Evolutionary conservation across 2,329 filamentous ascomycete species (phyloP), one percentile per base, ranked within the genome.

Genomic region (Epichloe amarillans): DNA sequence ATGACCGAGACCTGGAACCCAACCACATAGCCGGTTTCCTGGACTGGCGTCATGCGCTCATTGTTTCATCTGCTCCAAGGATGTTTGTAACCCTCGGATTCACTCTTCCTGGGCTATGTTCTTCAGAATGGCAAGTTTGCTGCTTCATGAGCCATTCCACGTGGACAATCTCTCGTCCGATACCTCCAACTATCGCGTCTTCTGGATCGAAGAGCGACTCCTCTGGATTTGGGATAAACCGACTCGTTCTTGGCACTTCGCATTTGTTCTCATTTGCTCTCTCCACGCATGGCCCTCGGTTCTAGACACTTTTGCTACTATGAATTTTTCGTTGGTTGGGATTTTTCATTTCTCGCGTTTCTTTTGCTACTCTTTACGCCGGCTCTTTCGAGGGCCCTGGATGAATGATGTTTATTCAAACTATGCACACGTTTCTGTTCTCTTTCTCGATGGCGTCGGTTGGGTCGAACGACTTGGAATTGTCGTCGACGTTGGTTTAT

Each of bases 331-430:
- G 55, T 59, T 61, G 53, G 58, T 50, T 57, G 61, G 51, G 21
- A 46, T 17, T 7, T 8, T 36, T 42, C 46, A 35, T 50, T 47
- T 43, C 37, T 15, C 35, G 36, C 15, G 6, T 41, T 40, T 36
- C 33, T 36, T 36, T 35, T 40, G 14, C 11, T 19, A 30, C 12
- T 52, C 17, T 41, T 46, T 19, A 42, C 17, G 42, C 42, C 38
- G 47, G 30, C 43, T 37, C 47, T 21, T 14, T n/a, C 11, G 26
- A 59, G 52, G 58, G 58, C 55, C 54, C 43, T 52, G 59, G 62
- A 66, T 63, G 64, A 66, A 54, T 58, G 51, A 64, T 61, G 62
- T 57, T 61, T 61, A 58, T 62, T 62, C 42, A 52, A 51, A 55
- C 46, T 50, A 47, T 41, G 50, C 49, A 41, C 41, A 46, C n/a